Conservation (phyloP, 108 stramenopile species). For the Conticribra guillardii region DNA sequence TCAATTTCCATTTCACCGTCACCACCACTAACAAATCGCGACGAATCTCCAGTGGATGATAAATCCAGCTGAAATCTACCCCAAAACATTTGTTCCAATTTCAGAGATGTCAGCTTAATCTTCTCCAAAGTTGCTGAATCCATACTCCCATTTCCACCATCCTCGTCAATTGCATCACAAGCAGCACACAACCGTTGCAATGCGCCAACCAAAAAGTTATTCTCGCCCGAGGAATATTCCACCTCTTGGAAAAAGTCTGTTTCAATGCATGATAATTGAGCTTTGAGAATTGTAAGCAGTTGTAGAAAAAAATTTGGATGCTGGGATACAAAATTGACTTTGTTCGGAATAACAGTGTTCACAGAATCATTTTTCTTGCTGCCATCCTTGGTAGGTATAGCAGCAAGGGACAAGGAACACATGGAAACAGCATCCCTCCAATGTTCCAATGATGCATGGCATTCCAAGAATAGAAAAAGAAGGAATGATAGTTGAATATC, state of each 20-base stretch:
- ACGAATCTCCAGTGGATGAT: neutral
- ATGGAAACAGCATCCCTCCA: conserved; percentile 72
- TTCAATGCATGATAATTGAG: conserved; percentile 70
- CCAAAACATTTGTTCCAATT: conserved; percentile 13
- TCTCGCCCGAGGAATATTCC: conserved; percentile 60
- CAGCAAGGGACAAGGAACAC: conserved; percentile 34
- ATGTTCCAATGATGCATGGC: conserved; percentile 78
- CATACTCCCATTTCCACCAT: conserved; percentile 3
- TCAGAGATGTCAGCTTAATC: conserved; percentile 15
- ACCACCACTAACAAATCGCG: neutral
- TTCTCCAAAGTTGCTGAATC: neutral
- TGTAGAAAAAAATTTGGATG: conserved; percentile 44
- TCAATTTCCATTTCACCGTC: conserved; percentile 34
- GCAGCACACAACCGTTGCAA: conserved; percentile 41
- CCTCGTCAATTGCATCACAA: conserved; percentile 13
- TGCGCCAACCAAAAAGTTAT: conserved; percentile 72
- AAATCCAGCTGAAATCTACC: conserved; percentile 34
- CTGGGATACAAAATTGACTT: neutral
- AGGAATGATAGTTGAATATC: conserved; percentile 81
- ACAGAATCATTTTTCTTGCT: neutral
- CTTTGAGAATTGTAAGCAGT: conserved; percentile 49
- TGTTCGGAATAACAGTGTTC: too few species aligned
- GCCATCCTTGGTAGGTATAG: neutral
- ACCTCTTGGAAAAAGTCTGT: conserved; percentile 78
- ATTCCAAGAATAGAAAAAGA: conserved; percentile 73